A percentile compares a stretch with the other conserved stretches of the same genome.
These are phyloP conservation scores for Penicillium sumatraense DNA, from an alignment of 2,329 filamentous ascomycete genomes.

Conservation along the genomic window DNA sequence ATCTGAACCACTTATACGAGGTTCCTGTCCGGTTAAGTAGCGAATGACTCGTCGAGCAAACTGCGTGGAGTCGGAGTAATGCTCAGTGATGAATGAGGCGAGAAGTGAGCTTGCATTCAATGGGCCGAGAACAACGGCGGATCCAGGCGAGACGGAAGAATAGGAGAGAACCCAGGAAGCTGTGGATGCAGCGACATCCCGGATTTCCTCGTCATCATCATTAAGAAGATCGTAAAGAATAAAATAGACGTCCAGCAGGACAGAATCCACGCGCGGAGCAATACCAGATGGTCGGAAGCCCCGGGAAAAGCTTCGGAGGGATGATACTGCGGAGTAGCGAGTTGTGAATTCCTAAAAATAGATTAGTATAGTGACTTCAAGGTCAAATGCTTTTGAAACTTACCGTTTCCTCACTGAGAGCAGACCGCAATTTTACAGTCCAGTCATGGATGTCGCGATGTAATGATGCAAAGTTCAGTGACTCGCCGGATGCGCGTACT, in stretches of 20 bases:
- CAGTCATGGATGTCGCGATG: conserved; percentile 35
- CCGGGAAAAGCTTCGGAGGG: conserved; percentile 38
- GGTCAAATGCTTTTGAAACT: conserved; percentile 14
- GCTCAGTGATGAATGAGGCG: conserved; percentile 37
- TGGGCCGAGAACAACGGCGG: conserved; percentile 48
- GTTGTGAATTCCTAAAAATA: conserved; percentile 43
- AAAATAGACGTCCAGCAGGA: conserved; percentile 62
- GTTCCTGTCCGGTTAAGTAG: conserved; percentile 43
- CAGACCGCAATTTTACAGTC: conserved; percentile 41
- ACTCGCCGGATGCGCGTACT: conserved; percentile 21
- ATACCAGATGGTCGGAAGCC: conserved; percentile 47
- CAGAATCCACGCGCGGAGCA: conserved; percentile 27
- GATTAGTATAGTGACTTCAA: conserved; percentile 1
- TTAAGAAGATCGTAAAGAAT: conserved; percentile 76
- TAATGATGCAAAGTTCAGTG: conserved; percentile 15
- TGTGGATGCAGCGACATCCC: conserved; percentile 61
- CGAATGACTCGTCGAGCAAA: conserved; percentile 43
- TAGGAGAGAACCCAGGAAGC: conserved; percentile 44
- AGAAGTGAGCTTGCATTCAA: conserved; percentile 53
- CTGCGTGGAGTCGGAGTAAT: conserved; percentile 36
- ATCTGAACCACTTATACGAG: conserved; percentile 27
- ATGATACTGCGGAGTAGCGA: conserved; percentile 41
- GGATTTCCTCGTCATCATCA: conserved; percentile 91
- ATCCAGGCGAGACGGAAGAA: conserved; percentile 33
- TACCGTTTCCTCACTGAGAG: conserved; percentile 48